Evolutionary conservation across 768 basidiomycete species (phyloP), one percentile per base, ranked within the genome.

Genomic region (Suillus cothurnatus): DNA sequence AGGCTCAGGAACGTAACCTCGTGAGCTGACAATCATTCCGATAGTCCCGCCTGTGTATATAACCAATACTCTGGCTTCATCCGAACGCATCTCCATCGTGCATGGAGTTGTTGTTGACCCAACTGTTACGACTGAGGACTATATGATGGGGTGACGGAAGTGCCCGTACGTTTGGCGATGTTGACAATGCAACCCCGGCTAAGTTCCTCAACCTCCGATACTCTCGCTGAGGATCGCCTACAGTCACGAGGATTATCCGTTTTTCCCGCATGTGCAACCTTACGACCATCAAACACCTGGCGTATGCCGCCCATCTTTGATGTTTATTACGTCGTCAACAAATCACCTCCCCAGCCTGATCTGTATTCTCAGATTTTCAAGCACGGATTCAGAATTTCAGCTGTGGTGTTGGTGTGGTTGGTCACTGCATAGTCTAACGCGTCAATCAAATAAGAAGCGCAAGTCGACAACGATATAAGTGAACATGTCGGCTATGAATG

Each of bases 1-100:
- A 0, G 93, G 93, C 72, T 95, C 94, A 15, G 94, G 92, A 26
- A 91, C 88, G 72, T 92, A 93, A 67, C 91, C 91, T 66, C 87
- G 85, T 39, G 88, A 81, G 39, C 89, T 88, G 41, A 91, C 84
- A 53, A 94, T 87, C 92, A 94, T 94, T 21, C 92, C 93, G 69
- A 96, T 94, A 0, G 94, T 96, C 19, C 94, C 94, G 72, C 85
- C 94, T 41, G 94, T 95, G 80, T 95, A 95, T 34, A 95, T 89
- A 65, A 95, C 82, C 61, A 95, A 88, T n/a, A 95, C 92, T 61
- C 86, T 84, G 14, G 92, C 87, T 71, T 95, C 93, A 67, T 91
- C 87, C 23, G 84, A 76, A 60, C 76, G 76, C 19, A 78, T 68
- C 66, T 88, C 86, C 89, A 90, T 86, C 43, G 49, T 63, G 56